phyloP scores from a whole-genome alignment of 1,139 yeast genomes.

The Yamadazyma trypodendri region DNA sequence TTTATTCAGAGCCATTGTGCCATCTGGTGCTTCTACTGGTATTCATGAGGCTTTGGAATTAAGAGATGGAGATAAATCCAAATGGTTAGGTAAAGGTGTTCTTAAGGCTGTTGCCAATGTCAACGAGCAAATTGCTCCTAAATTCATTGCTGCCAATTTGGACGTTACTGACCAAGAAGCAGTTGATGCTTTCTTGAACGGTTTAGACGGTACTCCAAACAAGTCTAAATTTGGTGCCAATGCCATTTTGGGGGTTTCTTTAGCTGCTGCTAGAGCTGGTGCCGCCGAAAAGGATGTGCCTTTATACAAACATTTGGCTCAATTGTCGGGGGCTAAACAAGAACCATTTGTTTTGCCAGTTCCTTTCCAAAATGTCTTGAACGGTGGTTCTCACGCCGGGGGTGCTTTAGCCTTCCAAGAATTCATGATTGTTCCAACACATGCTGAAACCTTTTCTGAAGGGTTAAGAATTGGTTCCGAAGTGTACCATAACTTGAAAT shows the following conservation, averaged over 20 bases:
- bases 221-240: constrained; percentile 94
- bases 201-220: constrained; percentile 90
- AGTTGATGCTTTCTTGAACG: constrained; percentile 73
- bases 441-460: constrained; percentile 84
- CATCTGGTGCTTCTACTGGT: constrained; percentile 98
- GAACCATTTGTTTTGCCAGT: constrained; percentile 84
- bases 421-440: constrained; percentile 95
- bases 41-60: constrained; percentile 92
- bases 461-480: constrained; percentile 94
- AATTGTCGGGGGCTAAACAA: constrained; percentile 57
- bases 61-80: constrained; percentile 90
- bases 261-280: constrained; percentile 92
- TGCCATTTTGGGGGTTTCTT: constrained; percentile 92
- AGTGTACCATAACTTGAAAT: constrained; percentile 92
- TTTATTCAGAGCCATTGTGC: constrained; percentile 87
- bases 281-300: constrained; percentile 89
- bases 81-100: constrained; percentile 97
- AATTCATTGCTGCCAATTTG: constrained; percentile 67
- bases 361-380: constrained; percentile 95
- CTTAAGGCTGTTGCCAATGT: constrained; percentile 89
- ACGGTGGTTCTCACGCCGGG: constrained; percentile 99
- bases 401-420: constrained; percentile 98
- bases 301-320: constrained; percentile 81
- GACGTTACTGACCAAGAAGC: constrained; percentile 78
- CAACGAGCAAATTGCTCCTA: constrained; percentile 86